phyloP scores from a whole-genome alignment of 441 rosid species.

The Isatis lusitanica region DNA sequence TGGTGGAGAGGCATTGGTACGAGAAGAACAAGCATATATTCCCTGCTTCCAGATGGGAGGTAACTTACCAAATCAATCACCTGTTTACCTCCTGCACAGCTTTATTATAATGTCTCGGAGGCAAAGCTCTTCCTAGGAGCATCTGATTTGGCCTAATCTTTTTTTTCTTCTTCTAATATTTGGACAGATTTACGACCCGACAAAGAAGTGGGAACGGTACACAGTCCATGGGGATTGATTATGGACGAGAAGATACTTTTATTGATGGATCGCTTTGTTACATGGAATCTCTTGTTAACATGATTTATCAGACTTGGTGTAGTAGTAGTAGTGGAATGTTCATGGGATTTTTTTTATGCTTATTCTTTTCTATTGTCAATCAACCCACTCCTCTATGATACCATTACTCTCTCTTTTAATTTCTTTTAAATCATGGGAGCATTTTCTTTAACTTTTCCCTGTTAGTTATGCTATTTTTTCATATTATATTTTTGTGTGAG shows the following conservation, averaged over 20 bases:
- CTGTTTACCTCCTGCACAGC: background rate
- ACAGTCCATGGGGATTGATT: conserved; percentile 90
- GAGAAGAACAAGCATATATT: conserved; percentile 98
- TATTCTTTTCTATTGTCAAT: background rate
- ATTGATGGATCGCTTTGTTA: conserved; percentile 2
- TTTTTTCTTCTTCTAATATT: background rate
- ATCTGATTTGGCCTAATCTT: background rate
- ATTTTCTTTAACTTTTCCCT: background rate
- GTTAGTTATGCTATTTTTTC: background rate
- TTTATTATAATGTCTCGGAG: background rate
- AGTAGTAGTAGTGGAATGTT: conserved; percentile 1
- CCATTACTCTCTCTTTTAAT: background rate
- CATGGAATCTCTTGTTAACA: conserved; percentile 16
- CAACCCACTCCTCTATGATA: background rate
- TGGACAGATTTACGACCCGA: conserved; percentile 79
- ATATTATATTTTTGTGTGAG: background rate
- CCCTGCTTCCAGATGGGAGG: conserved; percentile 99
- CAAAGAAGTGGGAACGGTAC: conserved; percentile 94
- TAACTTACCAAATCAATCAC: conserved; percentile 14
- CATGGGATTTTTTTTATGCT: background rate
- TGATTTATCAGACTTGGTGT: conserved; percentile 14
- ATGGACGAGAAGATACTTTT: background rate
- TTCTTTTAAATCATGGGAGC: background rate
- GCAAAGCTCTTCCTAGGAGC: background rate
- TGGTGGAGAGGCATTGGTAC: conserved; percentile 96